Percentiles rank a stretch among this genome's conserved stretches.
Conservation (phyloP, 805 yeast species). For the Suhomyces vadensis region DNA sequence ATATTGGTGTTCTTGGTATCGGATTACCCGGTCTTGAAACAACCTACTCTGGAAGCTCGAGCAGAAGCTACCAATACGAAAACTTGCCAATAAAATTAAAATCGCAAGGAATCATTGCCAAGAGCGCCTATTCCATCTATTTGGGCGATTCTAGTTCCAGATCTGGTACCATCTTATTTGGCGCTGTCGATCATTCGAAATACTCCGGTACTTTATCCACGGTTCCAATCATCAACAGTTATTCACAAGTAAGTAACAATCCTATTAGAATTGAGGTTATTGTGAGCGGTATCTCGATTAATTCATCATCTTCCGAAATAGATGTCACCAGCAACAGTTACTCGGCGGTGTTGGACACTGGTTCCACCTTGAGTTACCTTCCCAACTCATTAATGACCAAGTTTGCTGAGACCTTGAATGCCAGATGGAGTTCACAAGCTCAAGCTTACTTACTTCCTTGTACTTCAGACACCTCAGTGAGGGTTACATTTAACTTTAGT, state of each 20-base stretch:
- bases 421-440: slow-evolving; percentile 38
- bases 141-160: slow-evolving; percentile 26
- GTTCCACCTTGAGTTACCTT: slow-evolving; percentile 42
- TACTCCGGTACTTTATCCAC: slow-evolving; percentile 35
- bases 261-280: slow-evolving; percentile 54
- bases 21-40: slow-evolving; percentile 71
- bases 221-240: slow-evolving; percentile 45
- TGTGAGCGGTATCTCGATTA: slow-evolving; percentile 36
- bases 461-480: slow-evolving; percentile 19
- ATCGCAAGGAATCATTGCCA: slow-evolving; percentile 33
- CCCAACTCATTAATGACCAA: slow-evolving; percentile 37
- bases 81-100: slow-evolving; percentile 39
- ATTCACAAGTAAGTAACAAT: slow-evolving; percentile 22
- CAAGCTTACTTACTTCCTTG: slow-evolving; percentile 55
- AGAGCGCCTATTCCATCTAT: slow-evolving; percentile 38
- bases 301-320: slow-evolving; percentile 11
- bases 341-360: slow-evolving; percentile 36
- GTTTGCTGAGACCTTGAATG: slow-evolving; percentile 40
- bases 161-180: slow-evolving; percentile 40
- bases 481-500: slow-evolving; percentile 53
- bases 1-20: slow-evolving; percentile 67
- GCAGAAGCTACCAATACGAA: slow-evolving; percentile 31
- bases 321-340: slow-evolving; percentile 19
- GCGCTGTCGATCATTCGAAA: slow-evolving; percentile 46
- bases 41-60: slow-evolving; percentile 35